Base-by-base conservation (phyloP, 2,329 filamentous ascomycete species). In the Alternaria ethzedia region DNA sequence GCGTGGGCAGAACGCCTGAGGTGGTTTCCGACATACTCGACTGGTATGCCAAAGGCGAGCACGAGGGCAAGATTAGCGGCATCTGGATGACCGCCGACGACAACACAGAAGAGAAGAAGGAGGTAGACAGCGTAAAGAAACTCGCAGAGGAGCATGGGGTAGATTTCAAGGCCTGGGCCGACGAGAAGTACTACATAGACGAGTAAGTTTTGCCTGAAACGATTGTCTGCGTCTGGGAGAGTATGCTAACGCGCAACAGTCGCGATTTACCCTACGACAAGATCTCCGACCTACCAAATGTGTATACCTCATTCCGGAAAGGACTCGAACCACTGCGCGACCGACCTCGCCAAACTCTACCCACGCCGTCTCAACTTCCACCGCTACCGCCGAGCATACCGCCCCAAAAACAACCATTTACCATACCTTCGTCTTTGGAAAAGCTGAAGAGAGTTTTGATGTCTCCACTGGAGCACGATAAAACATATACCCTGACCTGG, bases 131-230 rank as follows among this genome's bases (percentile, higher is more conserved):
- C 1, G 82, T 92, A 2, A 82, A 83, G 26, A 75, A 81, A 0
- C 74, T 87, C 0, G 89, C 90, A 59, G 79, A 85, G 21, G 76
- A 84, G 12, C 79, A 84, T 4, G 83, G 82, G 1, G 82, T 89
- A 5, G 83, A 88, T 2, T 92, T 93, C 75, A 86, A 87, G 74
- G 62, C 89, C 1, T 94, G 89, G 87, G 78, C 80, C 0, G 91
- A 95, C 70, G 91, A 94, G 78, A 95, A 94, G 75, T 94, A 92
- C 70, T 89, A 89, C 63, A 84, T 94, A 54, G 90, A 94, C 71
- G 91, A 94, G 92, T 94, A 82, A 80, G 90, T 63, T 64, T 21
- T 26, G 9, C 54, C 49, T 20, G 12, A 25, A n/a, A 13, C 28
- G 23, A 15, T 21, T 44, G 21, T 12, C 25, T 52, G 51, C 15